phyloP scores from a whole-genome alignment of 1,284 basidiomycete genomes.

The Sporisorium exsertum region DNA sequence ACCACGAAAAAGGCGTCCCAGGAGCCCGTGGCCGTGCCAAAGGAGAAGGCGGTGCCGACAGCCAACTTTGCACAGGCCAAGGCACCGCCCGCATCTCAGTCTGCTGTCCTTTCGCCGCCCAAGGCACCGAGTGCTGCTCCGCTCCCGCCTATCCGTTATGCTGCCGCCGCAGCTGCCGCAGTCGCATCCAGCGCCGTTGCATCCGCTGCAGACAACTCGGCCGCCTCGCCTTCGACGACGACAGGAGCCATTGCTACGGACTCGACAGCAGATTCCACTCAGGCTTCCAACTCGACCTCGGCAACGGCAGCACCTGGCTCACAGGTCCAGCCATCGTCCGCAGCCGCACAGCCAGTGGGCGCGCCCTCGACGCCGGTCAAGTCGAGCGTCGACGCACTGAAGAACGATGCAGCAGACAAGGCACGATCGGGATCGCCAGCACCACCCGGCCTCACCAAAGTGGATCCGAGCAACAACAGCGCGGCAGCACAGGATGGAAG shows the following conservation, averaged over 20 bases:
- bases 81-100: slow-evolving; percentile 72
- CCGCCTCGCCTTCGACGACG: slow-evolving; percentile 35
- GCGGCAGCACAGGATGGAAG: neutral
- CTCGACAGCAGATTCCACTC: slow-evolving; percentile 18
- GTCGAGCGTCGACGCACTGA: slow-evolving; percentile 30
- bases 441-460: slow-evolving; percentile 42
- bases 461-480: slow-evolving; percentile 10
- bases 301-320: slow-evolving; percentile 21
- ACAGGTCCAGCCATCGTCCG: slow-evolving; percentile 6
- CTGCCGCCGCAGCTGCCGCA: slow-evolving; percentile 89
- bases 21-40: slow-evolving; percentile 46
- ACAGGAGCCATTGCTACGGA: slow-evolving; percentile 32
- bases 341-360: slow-evolving; percentile 12
- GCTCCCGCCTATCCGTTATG: slow-evolving; percentile 82
- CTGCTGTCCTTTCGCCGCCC: slow-evolving; percentile 52
- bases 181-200: slow-evolving; percentile 48
- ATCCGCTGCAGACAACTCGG: slow-evolving; percentile 18
- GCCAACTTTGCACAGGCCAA: slow-evolving; percentile 77
- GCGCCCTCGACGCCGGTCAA: slow-evolving; percentile 25
- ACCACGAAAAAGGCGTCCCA: slow-evolving; percentile 50
- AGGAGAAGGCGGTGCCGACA: slow-evolving; percentile 79
- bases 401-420: slow-evolving; percentile 27
- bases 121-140: slow-evolving; percentile 60
- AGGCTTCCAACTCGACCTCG: slow-evolving; percentile 5
- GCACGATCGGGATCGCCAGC: slow-evolving; percentile 42